phyloP scores from a whole-genome alignment of 108 stramenopile genomes.

The Fragilariopsis cylindrus region DNA sequence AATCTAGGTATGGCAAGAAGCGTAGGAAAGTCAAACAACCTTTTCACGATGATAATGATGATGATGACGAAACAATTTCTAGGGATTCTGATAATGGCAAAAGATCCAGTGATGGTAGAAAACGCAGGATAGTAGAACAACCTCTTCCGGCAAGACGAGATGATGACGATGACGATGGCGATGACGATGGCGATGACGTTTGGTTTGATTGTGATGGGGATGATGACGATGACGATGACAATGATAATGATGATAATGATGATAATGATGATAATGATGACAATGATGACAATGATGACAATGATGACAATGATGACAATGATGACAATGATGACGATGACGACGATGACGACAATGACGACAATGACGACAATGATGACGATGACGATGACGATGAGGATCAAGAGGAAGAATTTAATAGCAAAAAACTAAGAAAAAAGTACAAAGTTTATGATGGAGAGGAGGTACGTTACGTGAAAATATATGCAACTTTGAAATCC shows the following conservation, averaged over 20 bases:
- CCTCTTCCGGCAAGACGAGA: neutral
- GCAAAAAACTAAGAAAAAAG: conserved; percentile 55
- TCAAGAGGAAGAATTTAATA: conserved; percentile 61
- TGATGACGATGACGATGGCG: neutral
- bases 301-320: conserved; percentile 3
- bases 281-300: conserved; percentile 5
- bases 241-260: no score
- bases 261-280: no score
- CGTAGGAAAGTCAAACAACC: neutral
- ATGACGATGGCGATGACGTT: neutral
- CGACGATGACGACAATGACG: conserved; percentile 34
- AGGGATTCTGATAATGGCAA: neutral
- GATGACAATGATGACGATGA: conserved; percentile 29
- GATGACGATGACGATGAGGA: conserved; percentile 39
- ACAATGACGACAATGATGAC: conserved; percentile 19
- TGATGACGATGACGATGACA: no score
- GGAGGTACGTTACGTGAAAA: neutral
- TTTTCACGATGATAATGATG: neutral
- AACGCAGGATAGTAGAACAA: neutral
- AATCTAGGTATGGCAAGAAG: neutral
- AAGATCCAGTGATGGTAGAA: neutral
- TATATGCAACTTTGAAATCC: no score
- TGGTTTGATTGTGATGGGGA: no score
- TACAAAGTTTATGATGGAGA: conserved; percentile 61
- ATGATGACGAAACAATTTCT: conserved; percentile 1